Percentiles rank a stretch among this genome's conserved stretches.
Evolutionary conservation across 2,329 filamentous ascomycete genomes (phyloP).

Genomic region (Claviceps sp.): DNA sequence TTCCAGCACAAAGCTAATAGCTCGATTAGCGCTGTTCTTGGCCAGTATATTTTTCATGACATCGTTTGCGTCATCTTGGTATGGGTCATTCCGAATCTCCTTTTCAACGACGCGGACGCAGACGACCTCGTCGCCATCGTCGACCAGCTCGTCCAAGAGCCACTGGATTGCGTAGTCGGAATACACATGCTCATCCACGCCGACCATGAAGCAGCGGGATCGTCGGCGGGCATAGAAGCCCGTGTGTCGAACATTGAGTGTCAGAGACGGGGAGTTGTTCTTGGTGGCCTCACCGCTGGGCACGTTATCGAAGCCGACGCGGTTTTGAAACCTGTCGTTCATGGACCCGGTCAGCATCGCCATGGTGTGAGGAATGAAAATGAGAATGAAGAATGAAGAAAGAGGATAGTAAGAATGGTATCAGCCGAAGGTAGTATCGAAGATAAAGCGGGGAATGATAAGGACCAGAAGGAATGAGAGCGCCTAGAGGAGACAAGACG

Average conservation of each 20-base stretch:
- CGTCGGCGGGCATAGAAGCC: conserved; percentile 71
- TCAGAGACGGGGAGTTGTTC: conserved; percentile 54
- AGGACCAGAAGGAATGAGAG: background rate
- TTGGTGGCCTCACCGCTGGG: conserved; percentile 44
- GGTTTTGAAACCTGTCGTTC: conserved; percentile 40
- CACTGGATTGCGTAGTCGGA: conserved; percentile 87
- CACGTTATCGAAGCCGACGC: conserved; percentile 49
- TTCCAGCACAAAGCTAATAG: conserved; percentile 75
- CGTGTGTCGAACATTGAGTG: conserved; percentile 72
- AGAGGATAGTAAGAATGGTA: background rate
- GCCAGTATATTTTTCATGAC: conserved; percentile 64
- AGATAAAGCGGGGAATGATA: too few species aligned
- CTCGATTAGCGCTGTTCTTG: conserved; percentile 67
- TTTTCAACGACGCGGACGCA: conserved; percentile 82
- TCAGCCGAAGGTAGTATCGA: too few species aligned
- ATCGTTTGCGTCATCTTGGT: conserved; percentile 60
- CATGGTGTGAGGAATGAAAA: conserved; percentile 16
- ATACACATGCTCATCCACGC: conserved; percentile 81
- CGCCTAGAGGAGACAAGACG: background rate
- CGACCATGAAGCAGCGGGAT: conserved; percentile 80
- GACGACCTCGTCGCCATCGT: conserved; percentile 86
- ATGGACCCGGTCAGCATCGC: conserved; percentile 28
- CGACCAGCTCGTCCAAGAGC: conserved; percentile 82
- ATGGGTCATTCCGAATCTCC: conserved; percentile 58
- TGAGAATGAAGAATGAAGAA: background rate